Evolutionary conservation across 495 filamentous ascomycete genomes (phyloP), one percentile per base, ranked within the genome.

Genomic region (Lepraria neglecta): DNA sequence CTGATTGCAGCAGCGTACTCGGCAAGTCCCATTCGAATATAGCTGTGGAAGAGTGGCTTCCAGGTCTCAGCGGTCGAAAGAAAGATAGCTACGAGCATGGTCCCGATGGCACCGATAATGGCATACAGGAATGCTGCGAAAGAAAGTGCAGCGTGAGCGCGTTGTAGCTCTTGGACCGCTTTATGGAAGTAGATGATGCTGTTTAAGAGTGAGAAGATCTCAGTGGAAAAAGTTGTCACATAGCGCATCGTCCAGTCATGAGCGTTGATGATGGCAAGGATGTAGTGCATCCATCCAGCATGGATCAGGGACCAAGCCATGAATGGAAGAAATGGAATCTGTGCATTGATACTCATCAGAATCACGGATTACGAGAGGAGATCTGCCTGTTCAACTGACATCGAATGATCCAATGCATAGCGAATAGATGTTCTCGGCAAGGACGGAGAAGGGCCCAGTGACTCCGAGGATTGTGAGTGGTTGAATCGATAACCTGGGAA

Each of bases 221-320:
- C 86, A 17, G 82, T 86, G 30, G 79, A 82, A 66, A 89, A 89
- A 6, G 78, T 86, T 0, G 86, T 89, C 27, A 89, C 86, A 67
- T 89, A 89, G 58, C 82, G 78, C 86, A 89, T 89, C 2, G 86
- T 87, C 84, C 83, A 89, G 71, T 88, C 84, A 62, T 88, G 86
- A 24, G 84, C 86, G 69, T 89, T 89, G 65, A 88, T 78, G 44
- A 87, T 82, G 53, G 86, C 86, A 19, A 89, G 73, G 6, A 89
- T 67, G 68, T 82, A 86, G 66, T 86, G 85, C 75, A 88, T 80
- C 86, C 86, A 88, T 12, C 72, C 80, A 30, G 87, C 79, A 69
- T 88, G 86, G 55, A 89, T 87, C 35, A 86, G 76, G 10, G 82
- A 81, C 87, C 86, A 90, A 7, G 86, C 85, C 85, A 88, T 89